Base-by-base conservation (phyloP, 768 basidiomycete species). In the Lactarius sp. region DNA sequence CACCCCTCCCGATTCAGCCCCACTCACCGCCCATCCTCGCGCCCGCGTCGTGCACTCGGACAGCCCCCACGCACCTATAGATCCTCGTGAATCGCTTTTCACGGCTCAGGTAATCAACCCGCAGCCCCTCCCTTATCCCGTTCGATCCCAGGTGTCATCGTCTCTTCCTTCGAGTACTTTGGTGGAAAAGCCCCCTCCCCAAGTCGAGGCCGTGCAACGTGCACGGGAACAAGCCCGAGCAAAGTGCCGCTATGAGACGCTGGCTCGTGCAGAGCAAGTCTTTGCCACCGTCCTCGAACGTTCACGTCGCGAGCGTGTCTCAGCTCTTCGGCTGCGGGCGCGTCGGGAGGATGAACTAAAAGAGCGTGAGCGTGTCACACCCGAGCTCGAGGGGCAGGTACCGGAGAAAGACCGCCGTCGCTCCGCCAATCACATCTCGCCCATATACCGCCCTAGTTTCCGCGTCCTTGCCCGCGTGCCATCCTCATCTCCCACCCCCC, bases 1-100 rank as follows among this genome's bases (percentile, higher is more conserved):
- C 54, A 65, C 66, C 20, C 66, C 66, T 14, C 66, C 59, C 2
- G 64, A 65, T 49, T 64, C 66, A 16, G 36, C 44, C 47, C 66
- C 59, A 4, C 59, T 67, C 36, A 44, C 36, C 18, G 8, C 59
- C 36, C 52, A 34, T 12, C 20, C 47, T 33, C 59, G 42, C 44
- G 4, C 58, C 55, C 59, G 55, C 55, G 22, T 63, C 18, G 36
- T 61, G 10, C 55, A 33, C 31, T 22, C n/a, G 20, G 53, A 66
- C 27, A 49, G 33, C 22, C 20, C 44, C 12, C 54, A 66, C 16
- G 62, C 62, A 13, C 65, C 65, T 9, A 65, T 66, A 33, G 53
- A 66, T 27, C 65, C 65, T 33, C 65, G 49, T 27, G 46, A 55
- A 37, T 27, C 57, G 1, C 4, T 47, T 4, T 55, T 47, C 4